phyloP scores from a whole-genome alignment of 1,139 yeast species.

The Hanseniaspora uvarum region DNA sequence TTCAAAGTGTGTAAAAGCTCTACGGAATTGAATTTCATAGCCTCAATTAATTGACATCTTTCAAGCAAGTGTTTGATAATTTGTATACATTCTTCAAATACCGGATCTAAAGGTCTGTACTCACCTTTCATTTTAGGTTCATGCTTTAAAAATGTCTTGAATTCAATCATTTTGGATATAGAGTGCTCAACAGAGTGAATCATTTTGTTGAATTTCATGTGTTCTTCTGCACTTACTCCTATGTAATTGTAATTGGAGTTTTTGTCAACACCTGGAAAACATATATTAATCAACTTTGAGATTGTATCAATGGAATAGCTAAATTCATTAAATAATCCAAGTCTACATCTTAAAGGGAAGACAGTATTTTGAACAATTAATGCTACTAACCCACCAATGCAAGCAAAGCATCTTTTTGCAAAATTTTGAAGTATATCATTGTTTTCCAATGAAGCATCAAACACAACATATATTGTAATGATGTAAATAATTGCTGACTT shows the following conservation, averaged over 20 bases:
- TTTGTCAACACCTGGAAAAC: slow-evolving; percentile 11
- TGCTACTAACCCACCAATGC: slow-evolving; percentile 43
- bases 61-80: slow-evolving; percentile 40
- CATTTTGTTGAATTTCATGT: slow-evolving; percentile 27
- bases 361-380: slow-evolving; percentile 37
- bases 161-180: slow-evolving; percentile 36
- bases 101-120: slow-evolving; percentile 34
- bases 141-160: slow-evolving; percentile 35
- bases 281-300: slow-evolving; percentile 32
- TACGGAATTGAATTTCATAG: slow-evolving; percentile 36
- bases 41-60: slow-evolving; percentile 39
- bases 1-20: slow-evolving; percentile 39
- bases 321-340: slow-evolving; percentile 36
- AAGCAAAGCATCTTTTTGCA: slow-evolving; percentile 42
- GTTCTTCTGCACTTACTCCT: slow-evolving; percentile 27
- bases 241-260: slow-evolving; percentile 19
- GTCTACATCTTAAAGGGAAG: slow-evolving; percentile 42
- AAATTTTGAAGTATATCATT: slow-evolving; percentile 38
- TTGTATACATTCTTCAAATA: slow-evolving; percentile 39
- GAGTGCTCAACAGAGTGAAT: slow-evolving; percentile 35
- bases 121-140: slow-evolving; percentile 43
- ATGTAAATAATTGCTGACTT: slow-evolving; percentile 43
- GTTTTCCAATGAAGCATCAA: slow-evolving; percentile 36
- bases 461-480: slow-evolving; percentile 39
- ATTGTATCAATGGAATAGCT: slow-evolving; percentile 35